Evolutionary conservation across 345 rosid species (phyloP).

Genomic region (Lumnitzera racemosa): DNA sequence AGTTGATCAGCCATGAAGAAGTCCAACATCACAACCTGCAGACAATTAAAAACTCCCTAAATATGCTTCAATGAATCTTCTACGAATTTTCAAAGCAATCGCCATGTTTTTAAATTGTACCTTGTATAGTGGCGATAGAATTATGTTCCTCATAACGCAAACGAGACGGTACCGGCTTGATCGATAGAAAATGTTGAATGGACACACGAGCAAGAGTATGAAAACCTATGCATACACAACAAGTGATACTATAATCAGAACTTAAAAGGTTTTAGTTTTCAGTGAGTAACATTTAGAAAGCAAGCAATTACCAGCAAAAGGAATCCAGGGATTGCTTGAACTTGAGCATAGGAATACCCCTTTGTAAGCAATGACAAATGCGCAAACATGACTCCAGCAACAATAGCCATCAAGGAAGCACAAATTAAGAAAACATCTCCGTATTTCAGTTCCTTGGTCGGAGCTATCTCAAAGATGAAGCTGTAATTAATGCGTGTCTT

Average conservation of each 20-base stretch:
- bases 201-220: slow-evolving; percentile 57
- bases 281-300: neutral
- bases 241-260: neutral
- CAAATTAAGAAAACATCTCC: slow-evolving; percentile 88
- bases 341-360: slow-evolving; percentile 64
- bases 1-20: slow-evolving; percentile 99
- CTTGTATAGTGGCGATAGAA: slow-evolving; percentile 88
- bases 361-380: slow-evolving; percentile 69
- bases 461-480: slow-evolving; percentile 84
- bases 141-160: slow-evolving; percentile 60
- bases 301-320: slow-evolving; percentile 51
- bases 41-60: neutral
- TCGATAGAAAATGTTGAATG: slow-evolving; percentile 65
- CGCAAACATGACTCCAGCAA: slow-evolving; percentile 71
- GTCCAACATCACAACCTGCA: slow-evolving; percentile 90
- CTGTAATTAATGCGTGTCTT: slow-evolving; percentile 84
- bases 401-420: slow-evolving; percentile 63
- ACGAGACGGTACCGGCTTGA: slow-evolving; percentile 75
- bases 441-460: slow-evolving; percentile 79
- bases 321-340: slow-evolving; percentile 87
- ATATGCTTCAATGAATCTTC: neutral
- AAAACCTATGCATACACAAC: slow-evolving; percentile 36
- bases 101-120: slow-evolving; percentile 15
- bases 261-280: no score
- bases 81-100: neutral